Evolutionary conservation across 495 filamentous ascomycete genomes (phyloP).

Genomic region (Talaromyces borbonicus): DNA sequence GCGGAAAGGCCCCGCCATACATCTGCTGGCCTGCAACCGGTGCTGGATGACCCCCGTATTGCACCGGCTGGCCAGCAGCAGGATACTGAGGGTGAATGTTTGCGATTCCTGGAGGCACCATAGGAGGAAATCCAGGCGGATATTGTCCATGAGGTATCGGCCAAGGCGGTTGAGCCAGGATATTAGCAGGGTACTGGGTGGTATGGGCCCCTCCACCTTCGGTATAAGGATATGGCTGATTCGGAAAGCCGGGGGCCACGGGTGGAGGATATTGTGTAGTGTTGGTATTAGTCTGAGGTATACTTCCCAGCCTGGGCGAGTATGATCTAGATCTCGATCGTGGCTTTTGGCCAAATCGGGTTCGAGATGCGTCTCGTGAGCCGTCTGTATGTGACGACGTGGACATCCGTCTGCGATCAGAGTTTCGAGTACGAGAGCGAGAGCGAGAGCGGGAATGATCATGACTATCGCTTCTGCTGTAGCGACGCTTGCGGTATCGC

Average conservation of each 20-base stretch:
- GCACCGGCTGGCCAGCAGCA: slow-evolving; percentile 9
- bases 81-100: slow-evolving; percentile 18
- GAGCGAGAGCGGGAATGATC: slow-evolving; percentile 22
- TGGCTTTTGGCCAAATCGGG: slow-evolving; percentile 11
- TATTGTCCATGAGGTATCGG: slow-evolving; percentile 36
- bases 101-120: slow-evolving; percentile 12
- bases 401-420: slow-evolving; percentile 9
- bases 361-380: slow-evolving; percentile 11
- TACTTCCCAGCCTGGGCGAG: slow-evolving; percentile 26
- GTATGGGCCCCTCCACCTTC: slow-evolving; percentile 14
- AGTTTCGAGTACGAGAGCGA: slow-evolving; percentile 17
- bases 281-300: slow-evolving; percentile 17
- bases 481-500: slow-evolving; percentile 9
- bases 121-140: slow-evolving; percentile 16
- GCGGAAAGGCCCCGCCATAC: slow-evolving; percentile 27
- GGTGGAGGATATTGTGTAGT: slow-evolving; percentile 11
- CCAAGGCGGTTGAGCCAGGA: slow-evolving; percentile 42
- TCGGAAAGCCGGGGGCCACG: slow-evolving; percentile 17
- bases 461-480: not conserved
- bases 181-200: slow-evolving; percentile 17
- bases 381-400: slow-evolving; percentile 14
- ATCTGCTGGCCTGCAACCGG: slow-evolving; percentile 17
- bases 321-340: slow-evolving; percentile 38
- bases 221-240: slow-evolving; percentile 21
- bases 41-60: slow-evolving; percentile 4